Evolutionary conservation across 2,329 filamentous ascomycete species (phyloP).

Genomic region (Xylaria sp.): DNA sequence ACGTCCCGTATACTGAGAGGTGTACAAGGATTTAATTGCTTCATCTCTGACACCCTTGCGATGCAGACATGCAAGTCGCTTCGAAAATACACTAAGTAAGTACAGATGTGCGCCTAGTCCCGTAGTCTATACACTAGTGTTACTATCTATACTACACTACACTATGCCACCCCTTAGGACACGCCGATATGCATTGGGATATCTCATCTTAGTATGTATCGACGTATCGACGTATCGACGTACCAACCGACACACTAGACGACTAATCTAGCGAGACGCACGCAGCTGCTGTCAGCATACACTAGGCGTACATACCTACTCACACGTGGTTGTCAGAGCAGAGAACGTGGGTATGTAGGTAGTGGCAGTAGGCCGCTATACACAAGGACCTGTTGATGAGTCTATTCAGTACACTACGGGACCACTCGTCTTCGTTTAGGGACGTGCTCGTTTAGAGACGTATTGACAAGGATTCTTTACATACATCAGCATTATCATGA

Average conservation of each 20-base stretch:
- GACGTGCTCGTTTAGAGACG: slow-evolving; percentile 13
- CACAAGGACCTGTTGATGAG: slow-evolving; percentile 13
- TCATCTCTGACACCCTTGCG: slow-evolving; percentile 25
- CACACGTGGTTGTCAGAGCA: slow-evolving; percentile 30
- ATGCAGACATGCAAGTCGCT: slow-evolving; percentile 5
- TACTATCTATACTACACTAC: slow-evolving; percentile 16
- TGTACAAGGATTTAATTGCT: slow-evolving; percentile 21
- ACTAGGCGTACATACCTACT: slow-evolving; percentile 10
- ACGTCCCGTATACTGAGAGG: background rate
- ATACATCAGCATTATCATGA: slow-evolving; percentile 17
- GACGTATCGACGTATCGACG: background rate
- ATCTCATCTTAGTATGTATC: slow-evolving; percentile 28
- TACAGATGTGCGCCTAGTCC: background rate
- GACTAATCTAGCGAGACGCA: slow-evolving; percentile 7
- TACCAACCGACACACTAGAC: background rate
- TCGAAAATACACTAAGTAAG: background rate
- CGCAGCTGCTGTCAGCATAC: slow-evolving; percentile 32
- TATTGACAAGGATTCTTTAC: slow-evolving; percentile 28
- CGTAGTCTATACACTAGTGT: slow-evolving; percentile 12
- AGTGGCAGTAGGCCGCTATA: background rate
- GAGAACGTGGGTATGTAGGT: slow-evolving; percentile 24
- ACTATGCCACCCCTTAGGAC: slow-evolving; percentile 21
- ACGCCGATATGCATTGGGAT: slow-evolving; percentile 31
- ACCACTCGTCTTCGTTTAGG: background rate
- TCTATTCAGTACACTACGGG: background rate